Evolutionary conservation across 352 stramenopile species (phyloP), one percentile per base, ranked within the genome.

Genomic region (Phytophthora pini): DNA sequence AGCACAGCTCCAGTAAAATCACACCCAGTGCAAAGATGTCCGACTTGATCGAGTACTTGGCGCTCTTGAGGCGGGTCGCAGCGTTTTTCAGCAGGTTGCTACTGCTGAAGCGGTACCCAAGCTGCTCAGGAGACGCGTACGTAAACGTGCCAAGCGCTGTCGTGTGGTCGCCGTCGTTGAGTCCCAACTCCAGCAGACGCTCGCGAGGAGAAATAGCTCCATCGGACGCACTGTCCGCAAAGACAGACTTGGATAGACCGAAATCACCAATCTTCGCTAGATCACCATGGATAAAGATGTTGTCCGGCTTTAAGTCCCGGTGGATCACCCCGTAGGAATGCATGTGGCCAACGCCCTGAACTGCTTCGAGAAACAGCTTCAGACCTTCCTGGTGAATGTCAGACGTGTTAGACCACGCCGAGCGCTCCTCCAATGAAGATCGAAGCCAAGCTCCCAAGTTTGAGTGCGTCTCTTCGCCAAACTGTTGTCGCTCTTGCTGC

Each of bases 61-160:
- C 77, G 47, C 80, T 92, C 68, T 90, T 93, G n/a, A 80, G 68
- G 61, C 72, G 72, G 48, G 65, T 81, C 4, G 74, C 72, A 6
- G 70, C 71, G n/a, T 74, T 77, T 43, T 70, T 65, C 31, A 80
- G 70, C 7, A 73, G 40, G 22, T 76, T 74, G 57, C 69, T 76
- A 26, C 61, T 71, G 24, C 48, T 82, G 53, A 85, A 88, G 52
- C 77, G 73, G 45, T 88, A 81, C 3, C 86, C 86, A 6, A 95
- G 74, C 62, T 95, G 87, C 58, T 95, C 87, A n/a, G 87, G 87
- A n/a, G 87, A 95, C 27, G 87, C 87, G 56, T 95, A 95, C 27
- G 86, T 90, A 49, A 93, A 92, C 15, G 87, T 95, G 22, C 87
- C 87, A 11, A 95, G 71, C 3, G 82, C 84, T 7, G 87, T 95